Conservation (phyloP, 2,329 filamentous ascomycete species). For the Diatrype stigma region DNA sequence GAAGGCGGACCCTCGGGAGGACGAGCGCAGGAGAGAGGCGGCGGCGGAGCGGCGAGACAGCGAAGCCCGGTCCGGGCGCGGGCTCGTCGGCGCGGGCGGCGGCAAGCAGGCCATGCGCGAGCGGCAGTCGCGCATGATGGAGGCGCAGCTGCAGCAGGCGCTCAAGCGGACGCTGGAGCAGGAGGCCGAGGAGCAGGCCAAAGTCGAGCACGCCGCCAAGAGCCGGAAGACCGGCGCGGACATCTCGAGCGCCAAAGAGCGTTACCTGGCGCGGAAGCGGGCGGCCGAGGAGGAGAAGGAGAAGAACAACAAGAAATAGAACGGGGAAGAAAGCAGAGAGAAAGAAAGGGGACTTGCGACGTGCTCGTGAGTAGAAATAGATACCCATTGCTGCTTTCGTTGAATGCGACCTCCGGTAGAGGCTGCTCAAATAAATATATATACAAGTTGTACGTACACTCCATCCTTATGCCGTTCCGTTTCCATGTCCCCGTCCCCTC, state of each 20-base stretch:
- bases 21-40: conserved; percentile 25
- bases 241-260: conserved; percentile 72
- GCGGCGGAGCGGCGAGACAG: conserved; percentile 7
- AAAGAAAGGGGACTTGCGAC: too few relatives aligned
- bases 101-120: conserved; percentile 67
- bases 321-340: not conserved
- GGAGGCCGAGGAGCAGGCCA: conserved; percentile 59
- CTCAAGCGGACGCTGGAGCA: conserved; percentile 69
- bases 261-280: conserved; percentile 73
- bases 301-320: conserved; percentile 1
- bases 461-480: conserved; percentile 12
- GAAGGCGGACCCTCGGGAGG: conserved; percentile 39
- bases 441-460: conserved; percentile 24
- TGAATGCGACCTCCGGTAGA: not conserved
- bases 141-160: conserved; percentile 69
- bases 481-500: not conserved
- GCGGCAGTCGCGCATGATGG: conserved; percentile 74
- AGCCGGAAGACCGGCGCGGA: conserved; percentile 73
- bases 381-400: not conserved
- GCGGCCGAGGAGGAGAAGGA: conserved; percentile 68
- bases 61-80: conserved; percentile 24
- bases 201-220: conserved; percentile 64
- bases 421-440: conserved; percentile 5
- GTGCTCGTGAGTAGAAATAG: conserved; percentile 2
- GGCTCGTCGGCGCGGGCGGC: conserved; percentile 42